Evolutionary conservation across 2,329 filamentous ascomycete species (phyloP).

Genomic region (Aspergillus sp.): DNA sequence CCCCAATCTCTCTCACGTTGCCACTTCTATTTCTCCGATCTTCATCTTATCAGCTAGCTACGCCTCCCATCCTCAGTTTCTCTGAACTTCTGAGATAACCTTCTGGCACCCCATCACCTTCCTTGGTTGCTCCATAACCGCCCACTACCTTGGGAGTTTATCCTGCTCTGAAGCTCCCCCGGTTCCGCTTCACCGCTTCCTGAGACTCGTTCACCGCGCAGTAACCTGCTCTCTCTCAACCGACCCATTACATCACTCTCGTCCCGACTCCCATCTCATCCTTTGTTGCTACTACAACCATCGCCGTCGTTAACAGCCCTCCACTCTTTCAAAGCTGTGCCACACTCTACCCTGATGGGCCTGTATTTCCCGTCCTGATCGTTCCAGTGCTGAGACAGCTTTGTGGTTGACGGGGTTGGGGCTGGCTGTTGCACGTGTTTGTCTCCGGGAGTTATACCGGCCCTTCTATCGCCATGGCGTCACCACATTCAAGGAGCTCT

Average conservation of each 20-base stretch:
- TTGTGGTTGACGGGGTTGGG: conserved; percentile 32
- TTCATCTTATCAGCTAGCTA: conserved; percentile 7
- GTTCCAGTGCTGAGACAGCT: conserved; percentile 36
- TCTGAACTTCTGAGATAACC: background rate
- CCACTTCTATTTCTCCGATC: conserved; percentile 2
- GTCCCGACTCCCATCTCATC: background rate
- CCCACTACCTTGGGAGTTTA: conserved; percentile 1
- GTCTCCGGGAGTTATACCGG: conserved; percentile 19
- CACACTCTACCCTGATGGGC: conserved; percentile 35
- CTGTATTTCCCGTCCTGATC: conserved; percentile 24
- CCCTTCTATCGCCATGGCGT: conserved; percentile 42
- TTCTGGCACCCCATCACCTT: background rate
- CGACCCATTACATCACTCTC: background rate
- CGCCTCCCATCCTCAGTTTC: background rate
- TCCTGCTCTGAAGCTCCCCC: conserved; percentile 10
- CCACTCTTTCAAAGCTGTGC: background rate
- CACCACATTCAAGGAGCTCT: conserved; percentile 37
- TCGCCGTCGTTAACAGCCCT: conserved; percentile 2
- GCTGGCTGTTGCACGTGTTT: conserved; percentile 14
- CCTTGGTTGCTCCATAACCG: background rate
- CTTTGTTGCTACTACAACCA: background rate
- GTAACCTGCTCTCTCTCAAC: background rate
- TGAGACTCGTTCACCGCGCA: background rate
- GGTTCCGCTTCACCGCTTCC: conserved; percentile 23
- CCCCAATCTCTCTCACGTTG: background rate